These are phyloP conservation scores for Thozetella sp. DNA, from an alignment of 495 filamentous ascomycete genomes.

Conservation along the genomic window DNA sequence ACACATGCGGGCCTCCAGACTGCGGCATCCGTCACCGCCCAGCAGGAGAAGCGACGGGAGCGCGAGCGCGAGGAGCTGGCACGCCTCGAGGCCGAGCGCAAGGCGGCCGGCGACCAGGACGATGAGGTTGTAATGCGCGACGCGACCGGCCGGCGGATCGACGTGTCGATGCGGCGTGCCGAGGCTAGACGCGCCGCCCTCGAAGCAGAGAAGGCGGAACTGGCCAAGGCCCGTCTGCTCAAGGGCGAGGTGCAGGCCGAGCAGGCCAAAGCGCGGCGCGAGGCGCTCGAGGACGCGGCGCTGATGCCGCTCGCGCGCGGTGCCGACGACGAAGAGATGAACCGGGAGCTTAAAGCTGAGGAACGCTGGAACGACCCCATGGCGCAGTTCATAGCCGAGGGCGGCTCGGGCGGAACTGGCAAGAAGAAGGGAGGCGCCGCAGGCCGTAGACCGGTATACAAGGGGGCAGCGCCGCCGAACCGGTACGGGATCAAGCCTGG, in stretches of 20 bases:
- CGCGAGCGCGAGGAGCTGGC: constrained; percentile 50
- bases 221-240: constrained; percentile 61
- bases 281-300: constrained; percentile 74
- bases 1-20: constrained; percentile 85
- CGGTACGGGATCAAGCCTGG: constrained; percentile 92
- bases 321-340: constrained; percentile 81
- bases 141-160: constrained; percentile 87
- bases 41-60: constrained; percentile 58
- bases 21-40: constrained; percentile 75
- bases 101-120: constrained; percentile 23
- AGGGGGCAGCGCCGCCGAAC: constrained; percentile 82
- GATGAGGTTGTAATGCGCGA: constrained; percentile 92
- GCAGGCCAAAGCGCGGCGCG: constrained; percentile 50
- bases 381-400: constrained; percentile 69
- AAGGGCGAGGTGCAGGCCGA: constrained; percentile 84
- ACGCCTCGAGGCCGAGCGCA: constrained; percentile 30
- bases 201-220: constrained; percentile 67
- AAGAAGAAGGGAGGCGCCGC: constrained; percentile 27
- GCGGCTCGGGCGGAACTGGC: constrained; percentile 12
- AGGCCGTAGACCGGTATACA: constrained; percentile 72
- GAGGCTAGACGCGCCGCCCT: constrained; percentile 76
- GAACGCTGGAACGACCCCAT: constrained; percentile 95
- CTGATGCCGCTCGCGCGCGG: constrained; percentile 78
- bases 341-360: constrained; percentile 73
- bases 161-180: constrained; percentile 85